A percentile compares a stretch with the other conserved stretches of the same genome.
Evolutionary conservation across 140 eudicot genomes (phyloP).

Genomic region (Oenanthe javanica): DNA sequence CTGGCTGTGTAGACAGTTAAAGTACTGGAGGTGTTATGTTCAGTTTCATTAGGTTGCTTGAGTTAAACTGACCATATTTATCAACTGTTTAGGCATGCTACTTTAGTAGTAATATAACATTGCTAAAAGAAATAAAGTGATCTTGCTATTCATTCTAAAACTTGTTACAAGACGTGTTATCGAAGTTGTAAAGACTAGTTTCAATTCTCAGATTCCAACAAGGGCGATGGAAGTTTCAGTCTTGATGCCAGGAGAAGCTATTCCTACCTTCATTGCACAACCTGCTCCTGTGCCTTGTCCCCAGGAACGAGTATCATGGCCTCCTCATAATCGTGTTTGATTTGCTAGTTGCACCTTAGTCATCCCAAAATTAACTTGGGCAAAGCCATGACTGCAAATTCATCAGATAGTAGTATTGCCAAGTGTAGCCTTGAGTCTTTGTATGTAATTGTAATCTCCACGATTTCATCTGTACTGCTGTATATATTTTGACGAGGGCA

Average conservation of each 20-base stretch:
- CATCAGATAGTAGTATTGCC: background rate
- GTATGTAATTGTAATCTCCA: background rate
- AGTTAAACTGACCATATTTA: background rate
- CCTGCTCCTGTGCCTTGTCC: constrained; percentile 64
- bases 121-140: background rate
- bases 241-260: constrained; percentile 64
- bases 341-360: background rate
- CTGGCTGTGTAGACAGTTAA: background rate
- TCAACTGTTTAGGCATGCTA: background rate
- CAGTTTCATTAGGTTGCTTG: background rate
- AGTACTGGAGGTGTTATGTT: background rate
- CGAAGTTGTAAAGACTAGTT: background rate
- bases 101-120: background rate
- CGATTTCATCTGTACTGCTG: background rate
- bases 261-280: constrained; percentile 69
- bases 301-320: constrained; percentile 35
- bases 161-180: background rate
- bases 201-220: constrained; percentile 25
- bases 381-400: background rate
- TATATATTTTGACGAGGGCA: constrained; percentile 7
- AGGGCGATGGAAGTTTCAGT: constrained; percentile 65
- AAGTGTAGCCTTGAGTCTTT: background rate
- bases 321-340: constrained; percentile 23
- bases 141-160: too few species aligned
- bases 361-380: background rate